phyloP scores from a whole-genome alignment of 805 yeast genomes.

The Starmerella geochares region DNA sequence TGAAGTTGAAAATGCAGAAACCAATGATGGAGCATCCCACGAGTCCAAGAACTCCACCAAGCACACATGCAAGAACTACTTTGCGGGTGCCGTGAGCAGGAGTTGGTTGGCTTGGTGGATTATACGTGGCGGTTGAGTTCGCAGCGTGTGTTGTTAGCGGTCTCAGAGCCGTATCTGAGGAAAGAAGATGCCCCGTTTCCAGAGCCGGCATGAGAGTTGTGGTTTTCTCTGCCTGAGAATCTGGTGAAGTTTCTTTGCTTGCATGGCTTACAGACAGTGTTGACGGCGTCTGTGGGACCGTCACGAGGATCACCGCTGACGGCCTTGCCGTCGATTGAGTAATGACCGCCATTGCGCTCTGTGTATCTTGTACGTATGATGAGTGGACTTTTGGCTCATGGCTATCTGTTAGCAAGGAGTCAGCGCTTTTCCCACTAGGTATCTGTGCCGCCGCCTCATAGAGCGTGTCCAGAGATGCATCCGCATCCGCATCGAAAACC shows the following conservation, averaged over 20 bases:
- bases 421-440: no score
- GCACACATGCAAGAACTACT: conserved; percentile 9
- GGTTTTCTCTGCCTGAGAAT: no score
- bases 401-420: background rate
- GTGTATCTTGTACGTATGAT: background rate
- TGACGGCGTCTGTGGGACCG: no score
- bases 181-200: conserved; percentile 1
- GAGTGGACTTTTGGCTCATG: no score
- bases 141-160: background rate
- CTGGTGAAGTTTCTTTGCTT: background rate
- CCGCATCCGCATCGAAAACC: no score
- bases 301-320: no score
- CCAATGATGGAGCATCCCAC: conserved; percentile 6
- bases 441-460: no score
- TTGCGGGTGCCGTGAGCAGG: background rate
- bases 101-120: background rate
- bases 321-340: no score
- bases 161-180: background rate
- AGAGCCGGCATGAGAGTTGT: no score
- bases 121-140: background rate
- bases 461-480: no score
- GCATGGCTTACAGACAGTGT: no score
- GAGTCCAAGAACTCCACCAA: conserved; percentile 18
- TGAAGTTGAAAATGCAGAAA: conserved; percentile 7
- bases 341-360: background rate